phyloP scores from a whole-genome alignment of 306 rosid species.

The Mimosa pudica region DNA sequence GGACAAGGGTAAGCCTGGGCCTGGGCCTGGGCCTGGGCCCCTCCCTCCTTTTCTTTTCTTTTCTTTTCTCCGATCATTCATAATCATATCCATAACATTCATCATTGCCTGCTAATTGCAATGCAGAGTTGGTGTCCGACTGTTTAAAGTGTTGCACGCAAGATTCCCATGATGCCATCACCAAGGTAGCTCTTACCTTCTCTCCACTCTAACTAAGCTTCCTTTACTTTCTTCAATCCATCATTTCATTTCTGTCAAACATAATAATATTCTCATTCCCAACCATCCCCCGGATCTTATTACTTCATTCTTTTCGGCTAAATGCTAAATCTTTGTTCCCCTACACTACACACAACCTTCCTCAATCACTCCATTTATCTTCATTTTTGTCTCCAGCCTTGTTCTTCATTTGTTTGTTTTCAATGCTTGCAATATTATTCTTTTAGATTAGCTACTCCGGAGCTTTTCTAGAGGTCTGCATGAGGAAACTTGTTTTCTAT shows the following conservation, averaged over 20 bases:
- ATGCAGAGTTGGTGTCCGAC: slow-evolving; percentile 76
- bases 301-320: neutral
- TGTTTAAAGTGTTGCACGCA: slow-evolving; percentile 83
- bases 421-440: slow-evolving; percentile 6
- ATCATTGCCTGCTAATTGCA: too few relatives aligned
- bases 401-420: neutral
- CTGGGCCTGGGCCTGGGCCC: too few relatives aligned
- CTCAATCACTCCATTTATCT: slow-evolving; percentile 13
- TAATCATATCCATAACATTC: too few relatives aligned
- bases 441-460: slow-evolving; percentile 79
- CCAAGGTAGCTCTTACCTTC: slow-evolving; percentile 55
- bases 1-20: slow-evolving; percentile 82
- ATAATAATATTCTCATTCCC: neutral
- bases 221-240: neutral
- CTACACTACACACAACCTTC: neutral
- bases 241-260: neutral
- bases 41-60: too few relatives aligned
- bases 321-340: neutral
- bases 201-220: neutral
- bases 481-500: slow-evolving; percentile 94
- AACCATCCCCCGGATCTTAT: neutral
- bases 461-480: slow-evolving; percentile 87
- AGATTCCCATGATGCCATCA: slow-evolving; percentile 78
- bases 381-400: slow-evolving; percentile 16
- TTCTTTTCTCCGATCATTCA: too few relatives aligned